These are phyloP conservation scores for Venturia nashicola DNA, from an alignment of 2,329 filamentous ascomycete species.

Conservation along the genomic window DNA sequence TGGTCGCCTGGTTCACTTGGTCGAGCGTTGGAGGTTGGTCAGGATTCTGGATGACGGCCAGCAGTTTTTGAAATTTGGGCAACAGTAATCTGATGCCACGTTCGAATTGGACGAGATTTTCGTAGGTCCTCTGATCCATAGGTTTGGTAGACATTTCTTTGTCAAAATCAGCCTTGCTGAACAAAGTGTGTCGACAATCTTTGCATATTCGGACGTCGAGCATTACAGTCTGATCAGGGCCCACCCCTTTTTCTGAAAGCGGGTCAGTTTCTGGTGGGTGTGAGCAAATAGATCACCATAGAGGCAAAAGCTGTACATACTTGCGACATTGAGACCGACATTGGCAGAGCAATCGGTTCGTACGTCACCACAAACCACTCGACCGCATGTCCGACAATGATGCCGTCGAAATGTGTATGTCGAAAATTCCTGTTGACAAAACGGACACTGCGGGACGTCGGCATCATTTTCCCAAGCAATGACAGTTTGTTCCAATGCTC, in stretches of 20 bases:
- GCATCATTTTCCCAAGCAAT: slow-evolving; percentile 93
- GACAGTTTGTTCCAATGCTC: slow-evolving; percentile 77
- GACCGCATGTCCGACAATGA: slow-evolving; percentile 87
- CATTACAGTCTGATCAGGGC: slow-evolving; percentile 32
- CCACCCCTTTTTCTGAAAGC: slow-evolving; percentile 3
- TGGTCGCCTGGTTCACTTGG: slow-evolving; percentile 74
- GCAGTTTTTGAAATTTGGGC: slow-evolving; percentile 70
- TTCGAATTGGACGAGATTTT: slow-evolving; percentile 76
- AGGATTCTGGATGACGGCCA: slow-evolving; percentile 61
- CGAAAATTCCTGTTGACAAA: slow-evolving; percentile 92
- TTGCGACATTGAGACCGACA: slow-evolving; percentile 65
- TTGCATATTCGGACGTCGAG: slow-evolving; percentile 86
- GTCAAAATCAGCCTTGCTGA: slow-evolving; percentile 65
- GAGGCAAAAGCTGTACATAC: slow-evolving; percentile 30
- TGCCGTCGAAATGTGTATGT: slow-evolving; percentile 87
- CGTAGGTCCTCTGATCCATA: slow-evolving; percentile 68
- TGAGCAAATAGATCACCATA: neutral
- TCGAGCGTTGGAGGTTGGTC: slow-evolving; percentile 51
- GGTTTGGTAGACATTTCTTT: slow-evolving; percentile 56
- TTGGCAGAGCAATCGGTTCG: slow-evolving; percentile 76
- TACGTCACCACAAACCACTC: slow-evolving; percentile 82
- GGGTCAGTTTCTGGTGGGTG: neutral
- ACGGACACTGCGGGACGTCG: slow-evolving; percentile 69
- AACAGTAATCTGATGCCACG: slow-evolving; percentile 70
- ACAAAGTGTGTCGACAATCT: slow-evolving; percentile 65